Evolutionary conservation across 306 rosid species (phyloP), one percentile per base, ranked within the genome.

Genomic region (Quercus mongolica): DNA sequence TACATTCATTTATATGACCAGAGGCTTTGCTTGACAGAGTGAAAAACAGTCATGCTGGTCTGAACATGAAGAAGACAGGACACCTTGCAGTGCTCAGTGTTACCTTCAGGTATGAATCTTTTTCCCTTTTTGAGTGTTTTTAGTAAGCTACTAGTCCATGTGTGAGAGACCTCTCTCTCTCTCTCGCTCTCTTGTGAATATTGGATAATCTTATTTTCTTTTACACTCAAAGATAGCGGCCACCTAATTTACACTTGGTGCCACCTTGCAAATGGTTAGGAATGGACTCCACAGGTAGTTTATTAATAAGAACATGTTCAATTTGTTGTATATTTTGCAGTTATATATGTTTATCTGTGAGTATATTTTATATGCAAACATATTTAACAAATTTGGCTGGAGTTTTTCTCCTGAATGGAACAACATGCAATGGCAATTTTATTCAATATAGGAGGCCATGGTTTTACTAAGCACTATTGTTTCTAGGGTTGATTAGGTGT

Each of bases 1-100:
- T 75, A 82, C 64, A 73, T 77, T 82, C 80, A 18, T 81, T 31
- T 77, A 84, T 69, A 79, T 64, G 74, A 77, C 80, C 77, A 83
- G 76, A 76, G 79, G 67, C 78, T 78, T 90, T 82, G 74, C 61
- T 83, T 92, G 59, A 64, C 97, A 95, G 97, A 79, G 73, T 88
- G 99, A 95, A 83, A 92, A 87, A 78, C 92, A 74, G 88, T 46
- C 85, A 56, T 80, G 86, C 86, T 91, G 94, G 95, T 84, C 91
- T 56, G 94, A 84, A 52, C 92, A 90, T 74, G 98, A 91, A 71
- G 91, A 87, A 70, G 86, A 83, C 59, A 80, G 86, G 85, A 89
- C 78, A 78, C 98, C 99, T 70, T 95, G 99, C 89, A 81, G 97
- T 86, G 91, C 85, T 82, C 94, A 87, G 35, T 95, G 98, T 76